Conservation (phyloP, 257 asterid genomes). For the Nyctanthes arbortristis region DNA sequence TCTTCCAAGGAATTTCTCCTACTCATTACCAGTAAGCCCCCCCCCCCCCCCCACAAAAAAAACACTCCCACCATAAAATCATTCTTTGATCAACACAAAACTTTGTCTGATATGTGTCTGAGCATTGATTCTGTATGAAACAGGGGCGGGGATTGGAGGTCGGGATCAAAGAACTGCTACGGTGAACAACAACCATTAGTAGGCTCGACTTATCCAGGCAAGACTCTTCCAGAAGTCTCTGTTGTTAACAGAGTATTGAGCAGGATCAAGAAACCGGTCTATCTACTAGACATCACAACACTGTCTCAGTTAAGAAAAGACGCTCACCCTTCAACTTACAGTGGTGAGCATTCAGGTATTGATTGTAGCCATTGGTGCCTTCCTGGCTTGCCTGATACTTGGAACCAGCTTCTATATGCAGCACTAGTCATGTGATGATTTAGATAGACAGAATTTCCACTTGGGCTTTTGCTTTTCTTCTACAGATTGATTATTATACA, state of each 20-base stretch:
- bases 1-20: conserved; percentile 74
- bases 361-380: conserved; percentile 94
- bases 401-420: conserved; percentile 79
- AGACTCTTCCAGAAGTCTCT: conserved; percentile 51
- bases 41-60: too few relatives aligned
- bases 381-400: conserved; percentile 82
- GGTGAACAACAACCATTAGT: conserved; percentile 56
- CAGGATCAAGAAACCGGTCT: conserved; percentile 47
- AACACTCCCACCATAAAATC: too few relatives aligned
- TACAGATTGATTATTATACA: conserved; percentile 13
- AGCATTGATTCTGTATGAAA: background rate
- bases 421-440: conserved; percentile 50
- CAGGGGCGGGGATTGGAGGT: conserved; percentile 66
- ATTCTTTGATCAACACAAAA: too few relatives aligned
- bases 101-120: background rate
- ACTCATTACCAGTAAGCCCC: conserved; percentile 65
- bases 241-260: conserved; percentile 52
- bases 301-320: conserved; percentile 75
- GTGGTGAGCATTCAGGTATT: conserved; percentile 49
- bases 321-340: conserved; percentile 71
- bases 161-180: conserved; percentile 50
- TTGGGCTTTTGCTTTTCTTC: conserved; percentile 6
- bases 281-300: conserved; percentile 59
- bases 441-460: background rate
- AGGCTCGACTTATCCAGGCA: conserved; percentile 62